Conservation (phyloP, 2,329 filamentous ascomycete species). For the Fusarium sp. region DNA sequence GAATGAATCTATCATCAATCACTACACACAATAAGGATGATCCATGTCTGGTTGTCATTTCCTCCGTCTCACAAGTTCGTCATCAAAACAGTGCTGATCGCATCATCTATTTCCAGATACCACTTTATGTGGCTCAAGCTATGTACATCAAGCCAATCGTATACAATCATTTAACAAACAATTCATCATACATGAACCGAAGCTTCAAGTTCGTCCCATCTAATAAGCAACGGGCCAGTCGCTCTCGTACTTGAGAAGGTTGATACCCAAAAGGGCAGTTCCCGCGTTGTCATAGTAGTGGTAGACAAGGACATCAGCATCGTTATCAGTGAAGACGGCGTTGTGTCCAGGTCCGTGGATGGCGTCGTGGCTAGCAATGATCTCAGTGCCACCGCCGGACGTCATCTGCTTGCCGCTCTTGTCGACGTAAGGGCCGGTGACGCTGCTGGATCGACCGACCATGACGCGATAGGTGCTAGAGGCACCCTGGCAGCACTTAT, state of each 20-base stretch:
- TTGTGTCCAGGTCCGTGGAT: conserved; percentile 54
- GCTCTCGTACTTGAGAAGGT: conserved; percentile 51
- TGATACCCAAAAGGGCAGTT: conserved; percentile 50
- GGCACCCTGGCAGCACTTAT: conserved; percentile 52
- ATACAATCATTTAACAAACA: no score
- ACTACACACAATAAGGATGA: no score
- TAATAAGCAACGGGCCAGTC: conserved; percentile 54
- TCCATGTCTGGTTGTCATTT: no score
- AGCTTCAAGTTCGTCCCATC: accelerated
- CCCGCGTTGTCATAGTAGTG: conserved; percentile 51
- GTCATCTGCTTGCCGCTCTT: conserved; percentile 47
- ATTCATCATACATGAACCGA: no score
- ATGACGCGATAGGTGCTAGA: conserved; percentile 53
- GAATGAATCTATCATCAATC: no score
- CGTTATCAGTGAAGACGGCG: conserved; percentile 52
- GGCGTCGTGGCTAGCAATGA: conserved; percentile 49
- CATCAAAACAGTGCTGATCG: no score
- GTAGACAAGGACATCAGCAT: conserved; percentile 53
- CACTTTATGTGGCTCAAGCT: no score
- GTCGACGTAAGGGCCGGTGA: conserved; percentile 52
- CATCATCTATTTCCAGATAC: no score
- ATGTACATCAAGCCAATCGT: no score
- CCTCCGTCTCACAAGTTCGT: no score
- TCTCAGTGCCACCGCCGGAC: conserved; percentile 51
- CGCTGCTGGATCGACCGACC: conserved; percentile 52